Evolutionary conservation across 2,329 filamentous ascomycete species (phyloP).

Genomic region (Tolypocladium tundrense): DNA sequence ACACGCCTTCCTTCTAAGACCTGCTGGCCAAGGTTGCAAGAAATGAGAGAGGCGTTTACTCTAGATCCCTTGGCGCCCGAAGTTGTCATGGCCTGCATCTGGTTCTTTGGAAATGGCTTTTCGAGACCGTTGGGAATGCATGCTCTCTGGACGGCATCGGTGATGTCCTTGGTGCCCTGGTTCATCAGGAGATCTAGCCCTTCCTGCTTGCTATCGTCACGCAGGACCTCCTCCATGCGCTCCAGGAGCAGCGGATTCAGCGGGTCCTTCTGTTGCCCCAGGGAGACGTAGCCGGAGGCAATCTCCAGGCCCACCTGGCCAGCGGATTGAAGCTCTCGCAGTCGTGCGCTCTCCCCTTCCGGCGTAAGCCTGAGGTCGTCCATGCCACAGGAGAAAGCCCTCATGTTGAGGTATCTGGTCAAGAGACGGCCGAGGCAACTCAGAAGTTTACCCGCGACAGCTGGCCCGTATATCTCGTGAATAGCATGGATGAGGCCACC

Average conservation of each 20-base stretch:
- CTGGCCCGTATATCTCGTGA: constrained; percentile 87
- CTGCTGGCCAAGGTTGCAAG: constrained; percentile 93
- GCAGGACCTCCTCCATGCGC: constrained; percentile 78
- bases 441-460: constrained; percentile 74
- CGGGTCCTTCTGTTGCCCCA: constrained; percentile 54
- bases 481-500: constrained; percentile 87
- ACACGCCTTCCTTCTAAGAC: constrained; percentile 91
- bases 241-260: constrained; percentile 62
- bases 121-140: constrained; percentile 76
- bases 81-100: constrained; percentile 98
- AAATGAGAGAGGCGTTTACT: constrained; percentile 96
- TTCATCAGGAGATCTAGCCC: constrained; percentile 87
- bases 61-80: constrained; percentile 88
- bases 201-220: constrained; percentile 84
- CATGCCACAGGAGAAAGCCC: constrained; percentile 94
- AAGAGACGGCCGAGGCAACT: constrained; percentile 83
- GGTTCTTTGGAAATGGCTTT: constrained; percentile 91
- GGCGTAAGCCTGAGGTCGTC: constrained; percentile 84
- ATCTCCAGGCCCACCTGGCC: constrained; percentile 64
- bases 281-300: constrained; percentile 78
- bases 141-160: constrained; percentile 63
- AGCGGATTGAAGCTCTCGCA: constrained; percentile 57
- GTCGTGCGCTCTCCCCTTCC: constrained; percentile 63
- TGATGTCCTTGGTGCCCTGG: constrained; percentile 56
- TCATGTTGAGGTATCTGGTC: constrained; percentile 84